Evolutionary conservation across 805 yeast species (phyloP).

Genomic region (Henningerozyma blattae): DNA sequence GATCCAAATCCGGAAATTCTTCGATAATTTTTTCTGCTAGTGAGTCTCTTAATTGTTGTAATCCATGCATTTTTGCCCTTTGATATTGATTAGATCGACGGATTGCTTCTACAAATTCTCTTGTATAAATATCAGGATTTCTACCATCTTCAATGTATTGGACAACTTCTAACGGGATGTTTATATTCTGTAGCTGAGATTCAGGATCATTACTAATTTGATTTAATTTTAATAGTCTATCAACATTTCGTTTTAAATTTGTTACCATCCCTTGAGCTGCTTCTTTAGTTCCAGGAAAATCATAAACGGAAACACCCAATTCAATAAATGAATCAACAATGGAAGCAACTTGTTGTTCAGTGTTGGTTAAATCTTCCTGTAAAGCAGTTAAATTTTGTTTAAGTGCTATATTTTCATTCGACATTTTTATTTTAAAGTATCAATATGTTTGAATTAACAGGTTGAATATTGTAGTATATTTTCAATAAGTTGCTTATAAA

Average conservation of each 20-base stretch:
- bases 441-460: too few relatives aligned
- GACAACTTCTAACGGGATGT: slow-evolving; percentile 74
- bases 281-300: slow-evolving; percentile 79
- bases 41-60: slow-evolving; percentile 47
- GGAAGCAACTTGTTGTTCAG: slow-evolving; percentile 30
- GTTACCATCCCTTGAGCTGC: slow-evolving; percentile 45
- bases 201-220: slow-evolving; percentile 22
- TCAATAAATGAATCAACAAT: slow-evolving; percentile 75
- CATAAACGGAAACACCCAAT: slow-evolving; percentile 85
- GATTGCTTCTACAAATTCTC: slow-evolving; percentile 94
- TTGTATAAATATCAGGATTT: slow-evolving; percentile 91
- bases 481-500: too few relatives aligned
- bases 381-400: slow-evolving; percentile 2
- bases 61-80: slow-evolving; percentile 71
- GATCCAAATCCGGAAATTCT: slow-evolving; percentile 69
- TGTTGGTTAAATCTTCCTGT: slow-evolving; percentile 18
- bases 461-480: too few relatives aligned
- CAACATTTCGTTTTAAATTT: slow-evolving; percentile 30
- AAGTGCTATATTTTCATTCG: not conserved
- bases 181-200: slow-evolving; percentile 26
- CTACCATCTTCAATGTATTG: slow-evolving; percentile 92
- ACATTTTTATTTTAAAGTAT: too few relatives aligned
- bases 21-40: slow-evolving; percentile 57
- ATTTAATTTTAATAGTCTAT: slow-evolving; percentile 26
- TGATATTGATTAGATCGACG: slow-evolving; percentile 79